A percentile compares a stretch with the other conserved stretches of the same genome.
Conservation (phyloP, 345 rosid species). For the Adansonia digitata region DNA sequence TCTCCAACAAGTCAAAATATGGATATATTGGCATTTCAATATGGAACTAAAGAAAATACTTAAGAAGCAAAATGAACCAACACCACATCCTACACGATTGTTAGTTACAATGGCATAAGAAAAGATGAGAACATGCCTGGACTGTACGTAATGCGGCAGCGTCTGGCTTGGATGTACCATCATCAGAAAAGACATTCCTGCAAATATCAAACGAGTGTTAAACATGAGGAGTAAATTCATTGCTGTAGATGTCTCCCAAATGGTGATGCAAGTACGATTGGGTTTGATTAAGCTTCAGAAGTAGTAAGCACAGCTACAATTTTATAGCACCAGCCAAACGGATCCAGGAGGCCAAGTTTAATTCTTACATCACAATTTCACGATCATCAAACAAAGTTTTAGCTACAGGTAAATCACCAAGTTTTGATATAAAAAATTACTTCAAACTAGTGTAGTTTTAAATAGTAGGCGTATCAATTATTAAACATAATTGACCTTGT, state of each 20-base stretch:
- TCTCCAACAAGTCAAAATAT: constrained; percentile 10
- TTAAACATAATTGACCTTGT: neutral
- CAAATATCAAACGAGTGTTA: constrained; percentile 15
- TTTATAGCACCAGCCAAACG: neutral
- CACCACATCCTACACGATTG: neutral
- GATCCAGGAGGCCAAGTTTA: neutral
- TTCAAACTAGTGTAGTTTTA: neutral
- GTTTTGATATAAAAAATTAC: neutral
- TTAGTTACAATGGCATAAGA: neutral
- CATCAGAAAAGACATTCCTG: constrained; percentile 90
- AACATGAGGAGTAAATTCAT: neutral
- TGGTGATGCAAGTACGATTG: neutral
- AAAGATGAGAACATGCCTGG: constrained; percentile 51
- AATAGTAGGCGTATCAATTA: neutral
- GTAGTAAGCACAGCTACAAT: neutral
- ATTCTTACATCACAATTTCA: neutral
- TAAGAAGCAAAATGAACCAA: neutral
- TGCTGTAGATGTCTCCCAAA: neutral
- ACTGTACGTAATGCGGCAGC: constrained; percentile 51
- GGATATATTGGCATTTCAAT: neutral
- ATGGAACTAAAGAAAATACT: neutral
- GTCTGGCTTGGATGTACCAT: constrained; percentile 63
- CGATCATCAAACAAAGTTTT: neutral
- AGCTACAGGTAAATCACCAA: neutral
- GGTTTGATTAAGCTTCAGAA: neutral